Conservation (phyloP, 2,329 filamentous ascomycete genomes). For the Fusarium sororula region DNA sequence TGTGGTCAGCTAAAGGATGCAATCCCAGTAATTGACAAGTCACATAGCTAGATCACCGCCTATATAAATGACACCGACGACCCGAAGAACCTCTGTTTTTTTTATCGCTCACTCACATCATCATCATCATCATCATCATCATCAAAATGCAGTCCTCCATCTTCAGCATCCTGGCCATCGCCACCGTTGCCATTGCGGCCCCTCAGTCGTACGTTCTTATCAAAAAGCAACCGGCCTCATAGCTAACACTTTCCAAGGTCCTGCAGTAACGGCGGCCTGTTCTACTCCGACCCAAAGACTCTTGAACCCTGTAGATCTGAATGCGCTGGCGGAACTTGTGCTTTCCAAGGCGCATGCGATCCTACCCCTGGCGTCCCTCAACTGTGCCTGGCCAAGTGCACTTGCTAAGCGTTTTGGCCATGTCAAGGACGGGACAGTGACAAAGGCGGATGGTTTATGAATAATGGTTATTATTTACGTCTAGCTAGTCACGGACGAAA, state of each 20-base stretch:
- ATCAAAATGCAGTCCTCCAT: slow-evolving; percentile 13
- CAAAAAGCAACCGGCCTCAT: too few relatives aligned
- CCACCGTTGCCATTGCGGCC: neutral
- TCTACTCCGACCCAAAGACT: slow-evolving; percentile 17
- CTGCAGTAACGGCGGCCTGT: neutral
- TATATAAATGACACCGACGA: neutral
- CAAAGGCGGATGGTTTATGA: neutral
- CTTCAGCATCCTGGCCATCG: neutral
- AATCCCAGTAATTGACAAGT: neutral
- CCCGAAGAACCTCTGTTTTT: neutral
- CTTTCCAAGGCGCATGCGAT: neutral
- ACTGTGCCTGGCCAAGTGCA: neutral
- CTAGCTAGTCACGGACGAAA: too few relatives aligned
- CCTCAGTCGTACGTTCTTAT: slow-evolving; percentile 4
- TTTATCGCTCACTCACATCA: neutral
- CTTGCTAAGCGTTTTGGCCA: neutral
- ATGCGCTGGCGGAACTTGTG: slow-evolving; percentile 4
- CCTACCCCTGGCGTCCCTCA: too few relatives aligned
- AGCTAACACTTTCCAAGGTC: too few relatives aligned
- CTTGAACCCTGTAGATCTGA: slow-evolving; percentile 17
- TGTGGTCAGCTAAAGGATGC: slow-evolving; percentile 5
- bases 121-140: neutral
- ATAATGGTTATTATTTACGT: too few relatives aligned
- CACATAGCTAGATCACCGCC: neutral
- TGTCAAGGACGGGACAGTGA: too few relatives aligned